Percentiles rank a stretch among this genome's conserved stretches.
Conservation (phyloP, 1,284 basidiomycete genomes). For the Leucoagaricus sp. region DNA sequence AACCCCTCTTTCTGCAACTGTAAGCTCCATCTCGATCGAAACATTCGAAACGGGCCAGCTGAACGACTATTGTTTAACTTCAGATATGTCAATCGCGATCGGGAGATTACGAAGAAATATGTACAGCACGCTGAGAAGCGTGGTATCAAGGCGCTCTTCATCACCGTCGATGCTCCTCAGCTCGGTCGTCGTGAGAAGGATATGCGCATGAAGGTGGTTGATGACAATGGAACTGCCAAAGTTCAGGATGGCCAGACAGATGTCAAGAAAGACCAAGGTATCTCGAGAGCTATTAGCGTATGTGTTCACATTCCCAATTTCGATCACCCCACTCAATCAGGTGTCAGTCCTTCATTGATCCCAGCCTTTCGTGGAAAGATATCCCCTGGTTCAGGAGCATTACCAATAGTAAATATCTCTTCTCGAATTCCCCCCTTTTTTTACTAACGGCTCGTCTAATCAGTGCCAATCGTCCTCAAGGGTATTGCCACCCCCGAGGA, state of each 20-base stretch:
- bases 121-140: slow-evolving; percentile 84
- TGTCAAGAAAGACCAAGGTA: slow-evolving; percentile 81
- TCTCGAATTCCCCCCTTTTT: neutral
- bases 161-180: slow-evolving; percentile 93
- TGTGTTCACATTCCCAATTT: slow-evolving; percentile 25
- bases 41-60: neutral
- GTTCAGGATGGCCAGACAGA: slow-evolving; percentile 46
- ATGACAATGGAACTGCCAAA: slow-evolving; percentile 62
- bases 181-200: slow-evolving; percentile 91
- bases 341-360: slow-evolving; percentile 83
- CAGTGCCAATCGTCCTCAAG: slow-evolving; percentile 26
- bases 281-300: slow-evolving; percentile 84
- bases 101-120: slow-evolving; percentile 79
- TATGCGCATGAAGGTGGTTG: slow-evolving; percentile 91
- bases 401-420: slow-evolving; percentile 26
- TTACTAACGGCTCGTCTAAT: neutral
- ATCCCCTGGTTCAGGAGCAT: slow-evolving; percentile 34
- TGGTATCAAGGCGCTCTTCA: slow-evolving; percentile 85
- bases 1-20: slow-evolving; percentile 81
- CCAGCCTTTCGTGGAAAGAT: slow-evolving; percentile 51
- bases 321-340: neutral
- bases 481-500: slow-evolving; percentile 59
- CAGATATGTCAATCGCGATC: slow-evolving; percentile 86
- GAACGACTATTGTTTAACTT: neutral
- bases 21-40: slow-evolving; percentile 32